These are phyloP conservation scores for Microdochium trichocladiopsis DNA, from an alignment of 2,329 filamentous ascomycete genomes.

Conservation along the genomic window DNA sequence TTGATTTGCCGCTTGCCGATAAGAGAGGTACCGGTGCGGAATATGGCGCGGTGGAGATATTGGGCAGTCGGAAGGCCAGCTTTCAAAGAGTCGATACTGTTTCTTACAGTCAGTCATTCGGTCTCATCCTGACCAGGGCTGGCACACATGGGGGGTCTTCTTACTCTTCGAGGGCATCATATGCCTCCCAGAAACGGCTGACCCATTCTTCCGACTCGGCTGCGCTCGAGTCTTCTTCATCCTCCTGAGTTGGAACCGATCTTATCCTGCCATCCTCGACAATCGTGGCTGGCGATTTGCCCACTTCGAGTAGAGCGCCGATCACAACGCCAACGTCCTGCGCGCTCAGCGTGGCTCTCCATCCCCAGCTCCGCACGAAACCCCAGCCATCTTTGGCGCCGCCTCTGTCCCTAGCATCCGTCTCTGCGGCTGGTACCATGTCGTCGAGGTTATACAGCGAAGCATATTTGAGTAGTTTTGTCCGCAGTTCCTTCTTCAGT, in stretches of 20 bases:
- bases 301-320: constrained; percentile 87
- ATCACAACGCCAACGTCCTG: constrained; percentile 92
- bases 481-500: constrained; percentile 78
- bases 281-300: constrained; percentile 42
- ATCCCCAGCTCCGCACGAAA: constrained; percentile 95
- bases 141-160: too few relatives aligned
- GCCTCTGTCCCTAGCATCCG: constrained; percentile 60
- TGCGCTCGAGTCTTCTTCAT: constrained; percentile 36
- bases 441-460: constrained; percentile 91
- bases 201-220: constrained; percentile 58
- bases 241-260: constrained; percentile 23
- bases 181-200: constrained; percentile 63
- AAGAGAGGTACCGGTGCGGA: constrained; percentile 83
- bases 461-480: constrained; percentile 84
- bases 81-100: constrained; percentile 69
- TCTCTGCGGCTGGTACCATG: constrained; percentile 73
- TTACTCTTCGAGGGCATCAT: constrained; percentile 65
- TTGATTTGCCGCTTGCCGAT: constrained; percentile 93
- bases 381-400: constrained; percentile 89
- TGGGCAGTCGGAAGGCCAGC: constrained; percentile 76
- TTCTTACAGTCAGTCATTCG: constrained; percentile 17
- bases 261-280: constrained; percentile 25
- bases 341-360: constrained; percentile 88
- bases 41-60: constrained; percentile 84
- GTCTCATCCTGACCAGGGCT: neutral